phyloP scores from a whole-genome alignment of 2,329 filamentous ascomycete genomes.

The Sporothrix pallida region DNA sequence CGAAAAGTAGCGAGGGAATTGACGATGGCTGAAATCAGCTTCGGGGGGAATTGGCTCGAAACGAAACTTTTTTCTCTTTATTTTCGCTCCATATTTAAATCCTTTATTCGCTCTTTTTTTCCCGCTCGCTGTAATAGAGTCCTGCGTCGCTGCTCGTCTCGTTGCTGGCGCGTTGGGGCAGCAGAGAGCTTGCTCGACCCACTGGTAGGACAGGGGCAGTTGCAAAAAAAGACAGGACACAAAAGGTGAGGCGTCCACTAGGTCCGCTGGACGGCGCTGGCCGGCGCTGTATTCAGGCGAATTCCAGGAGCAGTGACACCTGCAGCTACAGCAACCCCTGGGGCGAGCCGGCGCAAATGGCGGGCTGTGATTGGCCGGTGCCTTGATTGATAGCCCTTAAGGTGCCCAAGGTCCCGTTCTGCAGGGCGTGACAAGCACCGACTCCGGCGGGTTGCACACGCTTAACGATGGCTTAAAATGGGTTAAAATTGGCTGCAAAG shows the following conservation, averaged over 20 bases:
- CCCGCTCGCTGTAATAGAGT: constrained; percentile 31
- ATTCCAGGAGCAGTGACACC: neutral
- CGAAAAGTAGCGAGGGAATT: constrained; percentile 34
- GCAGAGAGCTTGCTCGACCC: constrained; percentile 26
- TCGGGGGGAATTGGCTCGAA: constrained; percentile 37
- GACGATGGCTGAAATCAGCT: constrained; percentile 32
- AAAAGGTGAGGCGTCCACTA: neutral
- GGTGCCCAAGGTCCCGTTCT: constrained; percentile 17
- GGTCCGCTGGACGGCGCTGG: constrained; percentile 23
- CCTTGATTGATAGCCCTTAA: neutral
- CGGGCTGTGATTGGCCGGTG: constrained; percentile 13
- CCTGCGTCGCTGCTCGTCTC: constrained; percentile 25
- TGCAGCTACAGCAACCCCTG: constrained; percentile 29
- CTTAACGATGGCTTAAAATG: constrained; percentile 29
- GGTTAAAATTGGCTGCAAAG: neutral
- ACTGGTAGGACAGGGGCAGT: constrained; percentile 15
- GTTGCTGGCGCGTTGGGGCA: constrained; percentile 12
- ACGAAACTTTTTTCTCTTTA: constrained; percentile 28
- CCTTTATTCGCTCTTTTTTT: constrained; percentile 25
- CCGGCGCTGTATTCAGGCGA: neutral
- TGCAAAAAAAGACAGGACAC: neutral
- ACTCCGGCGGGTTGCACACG: constrained; percentile 24
- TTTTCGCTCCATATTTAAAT: constrained; percentile 26
- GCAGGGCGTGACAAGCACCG: constrained; percentile 26
- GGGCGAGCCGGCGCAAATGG: constrained; percentile 14